Evolutionary conservation across 2,329 filamentous ascomycete species (phyloP), one percentile per base, ranked within the genome.

Genomic region (Trichoderma atrobrunneum): DNA sequence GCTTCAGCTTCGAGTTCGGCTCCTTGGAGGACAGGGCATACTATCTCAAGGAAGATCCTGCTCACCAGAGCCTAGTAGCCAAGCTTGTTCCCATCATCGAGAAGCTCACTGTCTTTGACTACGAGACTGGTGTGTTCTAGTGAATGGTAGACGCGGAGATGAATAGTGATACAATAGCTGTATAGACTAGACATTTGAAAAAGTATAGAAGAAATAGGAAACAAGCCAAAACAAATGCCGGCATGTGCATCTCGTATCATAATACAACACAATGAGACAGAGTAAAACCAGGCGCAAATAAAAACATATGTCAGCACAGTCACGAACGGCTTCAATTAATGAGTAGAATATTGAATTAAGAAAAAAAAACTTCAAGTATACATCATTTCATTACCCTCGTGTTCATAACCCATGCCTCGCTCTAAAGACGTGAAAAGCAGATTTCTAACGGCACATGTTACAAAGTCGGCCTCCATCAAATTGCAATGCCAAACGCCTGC

Each of bases 401-500:
- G 59, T 32, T 34, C 11, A 59, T 36, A 57, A 30, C 21, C 24
- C n/a, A 61, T 61, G 36, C 54, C 66, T 60, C 39, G 56, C 66
- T 61, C 34, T 69, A 48, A 34, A 48, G 18, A 61, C n/a, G 24
- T 43, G 16, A 30, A 26, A 59, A 68, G 30, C 14, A 60, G 32
- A 51, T 16, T 61, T 57, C 51, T 4, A 59, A 60, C 28, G 18
- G 14, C 28, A 51, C n/a, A 43, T 60, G 14, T 43, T 43, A 28
- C 54, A 68, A 21, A 56, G 34, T 43, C 21, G 34, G 32, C 24
- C 26, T 43, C 48, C 28, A 30, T 54, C 28, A 66, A 66, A 66
- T 70, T 63, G 30, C 24, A 54, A 62, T 21, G 18, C 39, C 39
- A 70, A 70, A 70, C 67, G 67, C 67, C 67, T 30, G 21, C 21